phyloP scores from a whole-genome alignment of 768 basidiomycete genomes.

The Galerina sulciceps region DNA sequence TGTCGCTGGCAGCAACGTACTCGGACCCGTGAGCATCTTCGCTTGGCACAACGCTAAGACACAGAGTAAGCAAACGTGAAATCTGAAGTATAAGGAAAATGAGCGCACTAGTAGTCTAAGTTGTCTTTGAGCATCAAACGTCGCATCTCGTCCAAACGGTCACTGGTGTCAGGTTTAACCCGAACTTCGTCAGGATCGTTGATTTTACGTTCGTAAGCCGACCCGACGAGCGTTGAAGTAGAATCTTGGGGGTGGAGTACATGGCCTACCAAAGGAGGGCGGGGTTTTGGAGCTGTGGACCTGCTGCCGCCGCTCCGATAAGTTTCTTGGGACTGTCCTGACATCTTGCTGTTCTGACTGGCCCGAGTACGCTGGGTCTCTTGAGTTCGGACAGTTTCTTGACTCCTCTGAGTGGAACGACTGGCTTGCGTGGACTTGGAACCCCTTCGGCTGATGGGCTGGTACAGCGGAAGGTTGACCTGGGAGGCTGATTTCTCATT shows the following conservation, averaged over 20 bases:
- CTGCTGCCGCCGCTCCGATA: slow-evolving; percentile 31
- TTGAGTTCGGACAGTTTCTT: slow-evolving; percentile 33
- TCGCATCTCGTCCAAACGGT: slow-evolving; percentile 63
- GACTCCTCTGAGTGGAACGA: slow-evolving; percentile 30
- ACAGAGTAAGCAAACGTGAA: slow-evolving; percentile 9
- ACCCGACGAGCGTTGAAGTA: slow-evolving; percentile 74
- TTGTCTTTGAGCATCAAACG: slow-evolving; percentile 68
- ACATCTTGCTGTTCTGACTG: slow-evolving; percentile 32
- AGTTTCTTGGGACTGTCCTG: slow-evolving; percentile 31
- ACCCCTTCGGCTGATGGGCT: slow-evolving; percentile 37
- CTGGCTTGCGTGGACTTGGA: slow-evolving; percentile 37
- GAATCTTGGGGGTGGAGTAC: slow-evolving; percentile 62
- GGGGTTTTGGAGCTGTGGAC: slow-evolving; percentile 39
- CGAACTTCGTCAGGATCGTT: slow-evolving; percentile 61
- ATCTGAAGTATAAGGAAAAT: slow-evolving; percentile 8
- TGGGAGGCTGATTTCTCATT: slow-evolving; percentile 32
- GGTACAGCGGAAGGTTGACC: slow-evolving; percentile 42
- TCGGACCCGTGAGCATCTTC: slow-evolving; percentile 88
- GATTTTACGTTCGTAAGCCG: slow-evolving; percentile 71
- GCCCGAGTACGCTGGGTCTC: slow-evolving; percentile 31
- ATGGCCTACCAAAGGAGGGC: slow-evolving; percentile 40
- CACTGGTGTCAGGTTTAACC: slow-evolving; percentile 59
- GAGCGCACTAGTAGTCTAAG: slow-evolving; percentile 76
- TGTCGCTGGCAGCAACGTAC: slow-evolving; percentile 77
- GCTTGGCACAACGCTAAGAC: slow-evolving; percentile 66